Percentiles rank a stretch among this genome's conserved stretches.
These are phyloP conservation scores for Rhypophila decipiens DNA, from an alignment of 495 filamentous ascomycete genomes.

Conservation along the genomic window DNA sequence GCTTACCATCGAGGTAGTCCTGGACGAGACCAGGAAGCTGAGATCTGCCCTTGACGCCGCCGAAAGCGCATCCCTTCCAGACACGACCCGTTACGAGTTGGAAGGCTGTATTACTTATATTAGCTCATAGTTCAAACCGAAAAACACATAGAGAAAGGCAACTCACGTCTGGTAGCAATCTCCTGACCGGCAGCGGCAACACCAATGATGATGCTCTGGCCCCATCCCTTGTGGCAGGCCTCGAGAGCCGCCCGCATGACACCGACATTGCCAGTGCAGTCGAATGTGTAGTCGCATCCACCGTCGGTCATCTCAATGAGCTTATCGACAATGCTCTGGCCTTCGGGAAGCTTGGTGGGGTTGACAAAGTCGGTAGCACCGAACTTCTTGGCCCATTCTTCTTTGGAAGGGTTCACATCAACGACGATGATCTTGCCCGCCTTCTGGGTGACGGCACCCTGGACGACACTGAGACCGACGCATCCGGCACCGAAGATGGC, in stretches of 20 bases:
- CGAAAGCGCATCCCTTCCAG: slow-evolving; percentile 97
- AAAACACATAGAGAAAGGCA: slow-evolving; percentile 1
- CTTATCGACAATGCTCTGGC: slow-evolving; percentile 78
- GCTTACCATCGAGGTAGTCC: slow-evolving; percentile 80
- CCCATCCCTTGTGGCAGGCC: slow-evolving; percentile 99
- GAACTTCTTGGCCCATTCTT: slow-evolving; percentile 88
- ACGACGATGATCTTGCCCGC: slow-evolving; percentile 91
- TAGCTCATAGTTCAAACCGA: not conserved
- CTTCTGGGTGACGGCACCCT: slow-evolving; percentile 84
- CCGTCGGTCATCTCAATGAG: slow-evolving; percentile 99
- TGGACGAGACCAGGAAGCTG: slow-evolving; percentile 84
- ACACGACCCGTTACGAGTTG: slow-evolving; percentile 96
- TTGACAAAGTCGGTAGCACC: slow-evolving; percentile 97
- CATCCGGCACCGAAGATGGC: slow-evolving; percentile 95
- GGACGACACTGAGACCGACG: slow-evolving; percentile 89
- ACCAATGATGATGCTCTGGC: slow-evolving; percentile 95
- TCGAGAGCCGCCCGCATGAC: slow-evolving; percentile 96
- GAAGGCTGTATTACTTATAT: slow-evolving; percentile 62
- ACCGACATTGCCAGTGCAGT: slow-evolving; percentile 94
- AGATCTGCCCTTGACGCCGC: slow-evolving; percentile 92
- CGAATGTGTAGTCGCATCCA: slow-evolving; percentile 97
- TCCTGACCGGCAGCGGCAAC: slow-evolving; percentile 97
- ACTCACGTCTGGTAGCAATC: slow-evolving; percentile 91
- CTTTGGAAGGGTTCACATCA: slow-evolving; percentile 88
- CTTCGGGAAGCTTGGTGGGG: slow-evolving; percentile 66